Evolutionary conservation across 495 filamentous ascomycete genomes (phyloP).

Genomic region (Aspergillus sparsus): DNA sequence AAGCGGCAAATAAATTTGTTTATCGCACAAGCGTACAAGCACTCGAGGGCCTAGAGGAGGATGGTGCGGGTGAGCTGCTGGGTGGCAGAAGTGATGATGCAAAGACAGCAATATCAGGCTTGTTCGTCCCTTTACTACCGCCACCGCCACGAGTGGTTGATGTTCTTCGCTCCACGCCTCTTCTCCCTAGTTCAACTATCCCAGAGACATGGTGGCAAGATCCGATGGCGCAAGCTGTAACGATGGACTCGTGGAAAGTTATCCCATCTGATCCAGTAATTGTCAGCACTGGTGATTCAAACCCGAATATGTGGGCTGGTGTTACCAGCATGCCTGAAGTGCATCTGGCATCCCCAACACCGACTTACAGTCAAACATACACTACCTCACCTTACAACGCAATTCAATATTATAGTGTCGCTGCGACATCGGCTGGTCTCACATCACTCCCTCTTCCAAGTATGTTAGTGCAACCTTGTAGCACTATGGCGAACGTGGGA

Average conservation of each 20-base stretch:
- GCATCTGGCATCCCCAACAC: conserved; percentile 70
- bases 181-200: conserved; percentile 84
- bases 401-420: conserved; percentile 66
- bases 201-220: conserved; percentile 77
- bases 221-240: conserved; percentile 57
- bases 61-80: conserved; percentile 91
- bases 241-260: conserved; percentile 91
- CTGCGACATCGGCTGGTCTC: conserved; percentile 61
- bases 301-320: conserved; percentile 76
- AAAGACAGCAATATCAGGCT: conserved; percentile 78
- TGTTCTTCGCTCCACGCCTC: conserved; percentile 77
- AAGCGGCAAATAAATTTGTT: conserved; percentile 96
- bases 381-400: conserved; percentile 69
- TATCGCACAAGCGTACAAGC: conserved; percentile 88
- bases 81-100: conserved; percentile 92
- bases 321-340: conserved; percentile 66
- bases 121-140: conserved; percentile 87
- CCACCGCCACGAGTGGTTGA: conserved; percentile 93
- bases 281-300: conserved; percentile 68
- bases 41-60: conserved; percentile 94
- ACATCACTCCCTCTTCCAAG: conserved; percentile 84
- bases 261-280: conserved; percentile 83
- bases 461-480: conserved; percentile 83
- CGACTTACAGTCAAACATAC: conserved; percentile 78
- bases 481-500: conserved; percentile 60